Evolutionary conservation across 371 early-diverging fungal genomes (phyloP).

Genomic region (Blastocladiella emersonii): DNA sequence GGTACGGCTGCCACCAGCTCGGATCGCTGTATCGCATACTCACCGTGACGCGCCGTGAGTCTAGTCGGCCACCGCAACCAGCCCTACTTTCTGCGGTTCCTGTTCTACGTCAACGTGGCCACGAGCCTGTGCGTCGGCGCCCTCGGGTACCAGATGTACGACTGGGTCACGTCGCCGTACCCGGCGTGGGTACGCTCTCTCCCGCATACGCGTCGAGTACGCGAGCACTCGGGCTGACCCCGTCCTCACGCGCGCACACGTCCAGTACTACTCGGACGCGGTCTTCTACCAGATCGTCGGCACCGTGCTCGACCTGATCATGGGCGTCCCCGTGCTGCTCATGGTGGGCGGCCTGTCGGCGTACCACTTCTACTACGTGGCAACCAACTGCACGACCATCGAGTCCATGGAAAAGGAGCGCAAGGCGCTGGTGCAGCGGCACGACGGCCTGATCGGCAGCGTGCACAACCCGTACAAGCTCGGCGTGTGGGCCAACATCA

Average conservation of each 20-base stretch:
- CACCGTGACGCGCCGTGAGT: too few species aligned
- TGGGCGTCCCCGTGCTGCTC: constrained; percentile 49
- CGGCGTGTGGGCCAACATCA: constrained; percentile 60
- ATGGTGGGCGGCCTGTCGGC: constrained; percentile 63
- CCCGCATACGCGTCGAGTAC: constrained; percentile 16
- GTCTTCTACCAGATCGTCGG: constrained; percentile 30
- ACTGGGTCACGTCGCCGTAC: constrained; percentile 8
- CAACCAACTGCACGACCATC: constrained; percentile 87
- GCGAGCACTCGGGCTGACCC: constrained; percentile 6
- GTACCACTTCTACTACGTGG: constrained; percentile 70
- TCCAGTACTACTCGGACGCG: neutral
- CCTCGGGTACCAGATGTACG: constrained; percentile 24
- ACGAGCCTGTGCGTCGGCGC: constrained; percentile 29
- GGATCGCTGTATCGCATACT: too few species aligned
- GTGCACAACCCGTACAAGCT: constrained; percentile 84
- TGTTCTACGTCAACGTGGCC: constrained; percentile 50
- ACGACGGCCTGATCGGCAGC: constrained; percentile 34
- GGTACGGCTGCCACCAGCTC: too few species aligned
- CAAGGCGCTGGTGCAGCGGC: constrained; percentile 13
- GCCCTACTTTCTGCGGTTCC: constrained; percentile 76
- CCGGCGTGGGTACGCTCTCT: too few species aligned
- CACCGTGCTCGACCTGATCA: constrained; percentile 54
- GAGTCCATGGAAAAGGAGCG: constrained; percentile 47
- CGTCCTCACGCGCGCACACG: too few species aligned
- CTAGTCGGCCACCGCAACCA: constrained; percentile 81